Evolutionary conservation across 2,329 filamentous ascomycete species (phyloP), one percentile per base, ranked within the genome.

Genomic region (Pseudonectria buxi): DNA sequence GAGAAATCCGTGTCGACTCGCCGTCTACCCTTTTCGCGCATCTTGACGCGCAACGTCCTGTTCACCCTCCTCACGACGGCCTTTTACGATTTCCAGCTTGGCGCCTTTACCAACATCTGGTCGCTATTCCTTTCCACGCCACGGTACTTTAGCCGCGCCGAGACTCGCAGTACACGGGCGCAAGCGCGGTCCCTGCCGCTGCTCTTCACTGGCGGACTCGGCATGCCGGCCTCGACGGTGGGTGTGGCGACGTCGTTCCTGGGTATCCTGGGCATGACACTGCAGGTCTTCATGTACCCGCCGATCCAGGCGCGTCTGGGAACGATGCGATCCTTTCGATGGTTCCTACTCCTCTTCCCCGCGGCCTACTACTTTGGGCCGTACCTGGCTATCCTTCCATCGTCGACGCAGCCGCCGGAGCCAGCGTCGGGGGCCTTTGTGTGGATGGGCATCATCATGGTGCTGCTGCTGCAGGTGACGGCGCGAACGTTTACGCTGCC

Each of bases 241-340:
- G 82, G 83, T 15, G 63, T 82, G 28, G 81, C 81, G 11, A 82
- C 81, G 27, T 78, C 81, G 11, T 74, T 83, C 42, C 74, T 86
- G 9, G 83, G 83, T 7, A 61, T 82, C 29, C 69, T 86, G 29
- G 83, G 82, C 15, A 78, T 87, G 42, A 62, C 75, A 1, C 65
- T 87, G 4, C 83, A 86, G 54, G 71, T 86, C 14, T 68, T 81
- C 35, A 58, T 83, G 7, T 87, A 86, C 53, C 82, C 82, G 0
- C 65, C 67, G 27, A 64, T 84, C 3, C 81, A 84, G 48, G 68
- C 68, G 2, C 70, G 71, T 3, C 71, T 84, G 9, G 83, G 82
- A 12, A 81, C 81, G 0, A 63, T 86, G 44, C 68, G 69, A 4
- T 78, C 74, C n/a, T 86, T 83, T 60, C 70, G 76, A 14, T 68